phyloP scores from a whole-genome alignment of 495 filamentous ascomycete species.

The Penicillium mononematosum region DNA sequence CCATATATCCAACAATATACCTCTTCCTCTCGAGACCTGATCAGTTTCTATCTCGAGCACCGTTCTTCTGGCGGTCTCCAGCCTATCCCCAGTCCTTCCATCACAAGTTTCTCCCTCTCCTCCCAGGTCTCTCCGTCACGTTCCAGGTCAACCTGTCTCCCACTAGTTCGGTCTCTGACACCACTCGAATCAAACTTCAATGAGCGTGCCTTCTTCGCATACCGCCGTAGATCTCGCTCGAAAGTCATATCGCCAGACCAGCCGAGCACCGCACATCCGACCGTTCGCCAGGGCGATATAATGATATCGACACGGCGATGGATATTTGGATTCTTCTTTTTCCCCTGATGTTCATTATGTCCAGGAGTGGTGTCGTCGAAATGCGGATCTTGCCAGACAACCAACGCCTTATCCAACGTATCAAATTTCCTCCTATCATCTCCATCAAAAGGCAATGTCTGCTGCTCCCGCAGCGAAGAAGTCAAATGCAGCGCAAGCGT shows the following conservation, averaged over 20 bases:
- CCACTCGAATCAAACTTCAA: slow-evolving; percentile 94
- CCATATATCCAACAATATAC: background rate
- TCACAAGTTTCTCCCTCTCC: slow-evolving; percentile 76
- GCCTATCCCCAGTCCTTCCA: slow-evolving; percentile 72
- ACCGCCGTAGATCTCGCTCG: slow-evolving; percentile 78
- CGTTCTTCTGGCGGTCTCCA: slow-evolving; percentile 73
- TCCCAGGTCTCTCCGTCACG: slow-evolving; percentile 54
- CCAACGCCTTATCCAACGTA: slow-evolving; percentile 82
- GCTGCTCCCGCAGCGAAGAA: slow-evolving; percentile 68
- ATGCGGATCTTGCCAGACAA: slow-evolving; percentile 86
- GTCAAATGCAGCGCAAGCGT: slow-evolving; percentile 67
- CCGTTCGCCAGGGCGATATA: slow-evolving; percentile 80
- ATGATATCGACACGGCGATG: slow-evolving; percentile 94
- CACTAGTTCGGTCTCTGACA: slow-evolving; percentile 63
- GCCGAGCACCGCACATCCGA: slow-evolving; percentile 82
- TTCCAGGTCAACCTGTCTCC: slow-evolving; percentile 67
- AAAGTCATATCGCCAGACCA: slow-evolving; percentile 92
- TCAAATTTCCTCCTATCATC: slow-evolving; percentile 57
- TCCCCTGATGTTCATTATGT: slow-evolving; percentile 1
- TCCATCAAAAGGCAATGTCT: slow-evolving; percentile 56
- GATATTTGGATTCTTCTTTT: slow-evolving; percentile 61
- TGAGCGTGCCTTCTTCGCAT: slow-evolving; percentile 66
- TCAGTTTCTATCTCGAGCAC: slow-evolving; percentile 60
- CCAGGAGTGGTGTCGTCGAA: slow-evolving; percentile 26
- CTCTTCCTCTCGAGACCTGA: background rate